These are phyloP conservation scores for Debaryomyces robertsiae DNA, from an alignment of 1,139 yeast genomes.

Conservation along the genomic window DNA sequence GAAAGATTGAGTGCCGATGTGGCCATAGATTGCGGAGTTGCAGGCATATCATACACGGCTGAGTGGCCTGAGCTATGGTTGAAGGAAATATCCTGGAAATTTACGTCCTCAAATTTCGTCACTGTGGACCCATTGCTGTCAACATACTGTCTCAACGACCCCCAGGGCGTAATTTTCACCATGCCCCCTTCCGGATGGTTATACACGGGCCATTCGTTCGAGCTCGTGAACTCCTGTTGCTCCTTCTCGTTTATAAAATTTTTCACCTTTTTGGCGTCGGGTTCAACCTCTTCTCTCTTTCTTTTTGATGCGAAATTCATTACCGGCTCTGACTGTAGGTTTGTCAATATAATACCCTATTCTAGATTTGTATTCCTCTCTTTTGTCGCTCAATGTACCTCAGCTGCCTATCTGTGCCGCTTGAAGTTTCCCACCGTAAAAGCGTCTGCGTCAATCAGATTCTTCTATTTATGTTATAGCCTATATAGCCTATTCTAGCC, in stretches of 20 bases:
- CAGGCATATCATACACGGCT: conserved; percentile 26
- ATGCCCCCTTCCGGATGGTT: conserved; percentile 67
- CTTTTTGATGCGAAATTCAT: conserved; percentile 26
- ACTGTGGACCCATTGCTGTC: conserved; percentile 38
- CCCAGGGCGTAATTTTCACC: conserved; percentile 67
- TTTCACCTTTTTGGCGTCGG: conserved; percentile 28
- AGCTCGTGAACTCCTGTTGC: conserved; percentile 25
- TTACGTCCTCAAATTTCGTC: conserved; percentile 46
- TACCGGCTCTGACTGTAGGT: too few relatives aligned
- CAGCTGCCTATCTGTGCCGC: background rate
- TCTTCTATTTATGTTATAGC: background rate
- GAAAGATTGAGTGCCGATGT: conserved; percentile 11
- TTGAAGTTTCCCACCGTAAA: background rate
- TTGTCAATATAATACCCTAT: too few relatives aligned
- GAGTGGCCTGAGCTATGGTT: conserved; percentile 12
- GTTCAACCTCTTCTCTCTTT: conserved; percentile 27
- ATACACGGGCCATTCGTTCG: conserved; percentile 61
- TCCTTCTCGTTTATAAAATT: conserved; percentile 24
- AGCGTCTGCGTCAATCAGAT: background rate
- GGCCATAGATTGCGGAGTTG: conserved; percentile 42
- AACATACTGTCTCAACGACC: conserved; percentile 42
- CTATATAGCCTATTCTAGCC: background rate
- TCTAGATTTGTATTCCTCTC: too few relatives aligned
- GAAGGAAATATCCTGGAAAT: conserved; percentile 42
- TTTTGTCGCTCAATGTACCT: background rate